These are phyloP conservation scores for Saitozyma podzolica DNA, from an alignment of 768 basidiomycete species.

Conservation along the genomic window DNA sequence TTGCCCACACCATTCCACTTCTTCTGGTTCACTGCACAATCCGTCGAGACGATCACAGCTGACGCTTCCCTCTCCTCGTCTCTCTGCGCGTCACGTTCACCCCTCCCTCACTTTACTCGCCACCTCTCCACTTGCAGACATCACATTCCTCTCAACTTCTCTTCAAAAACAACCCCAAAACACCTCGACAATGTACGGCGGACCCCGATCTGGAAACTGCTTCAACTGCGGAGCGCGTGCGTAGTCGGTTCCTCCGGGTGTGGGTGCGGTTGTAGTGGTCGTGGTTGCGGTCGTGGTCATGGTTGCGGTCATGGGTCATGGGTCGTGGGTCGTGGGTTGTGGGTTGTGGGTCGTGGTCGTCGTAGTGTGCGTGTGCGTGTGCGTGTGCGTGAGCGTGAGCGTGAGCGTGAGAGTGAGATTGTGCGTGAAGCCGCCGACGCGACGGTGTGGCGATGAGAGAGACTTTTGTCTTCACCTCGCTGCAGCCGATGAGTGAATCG, in stretches of 20 bases:
- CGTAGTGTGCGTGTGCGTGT: background rate
- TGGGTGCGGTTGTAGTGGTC: background rate
- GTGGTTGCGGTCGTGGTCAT: slow-evolving; percentile 16
- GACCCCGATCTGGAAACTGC: slow-evolving; percentile 36
- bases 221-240: slow-evolving; percentile 48
- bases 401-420: no score
- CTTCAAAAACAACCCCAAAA: slow-evolving; percentile 6
- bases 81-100: no score
- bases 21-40: no score
- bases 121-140: background rate
- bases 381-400: no score
- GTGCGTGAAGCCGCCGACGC: slow-evolving; percentile 1
- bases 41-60: no score
- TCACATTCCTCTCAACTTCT: background rate
- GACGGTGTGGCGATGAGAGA: background rate
- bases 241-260: slow-evolving; percentile 18
- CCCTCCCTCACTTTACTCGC: no score
- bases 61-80: no score
- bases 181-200: slow-evolving; percentile 34
- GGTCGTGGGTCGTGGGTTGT: slow-evolving; percentile 13
- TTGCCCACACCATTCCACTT: no score
- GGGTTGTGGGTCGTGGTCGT: slow-evolving; percentile 14
- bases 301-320: no score
- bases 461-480: background rate
- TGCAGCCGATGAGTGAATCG: background rate